Conservation (phyloP, 2,329 filamentous ascomycete genomes). For the Neonectria coccinea region DNA sequence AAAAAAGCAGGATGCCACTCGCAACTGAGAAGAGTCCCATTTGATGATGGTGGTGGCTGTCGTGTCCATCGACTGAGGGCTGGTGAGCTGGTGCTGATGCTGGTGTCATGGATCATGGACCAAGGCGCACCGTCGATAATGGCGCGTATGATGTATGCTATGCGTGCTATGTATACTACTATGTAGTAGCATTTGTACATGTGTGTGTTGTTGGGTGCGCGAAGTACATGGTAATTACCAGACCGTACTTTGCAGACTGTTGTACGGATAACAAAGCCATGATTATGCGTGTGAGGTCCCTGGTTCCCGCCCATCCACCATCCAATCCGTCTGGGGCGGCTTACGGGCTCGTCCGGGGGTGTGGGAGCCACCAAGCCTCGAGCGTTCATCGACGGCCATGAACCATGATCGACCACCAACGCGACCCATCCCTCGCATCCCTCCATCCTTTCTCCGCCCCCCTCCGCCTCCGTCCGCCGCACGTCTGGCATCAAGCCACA, state of each 20-base stretch:
- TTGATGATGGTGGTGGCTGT: conserved; percentile 23
- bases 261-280: conserved; percentile 8
- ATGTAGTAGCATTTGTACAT: background rate
- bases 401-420: conserved; percentile 42
- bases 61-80: conserved; percentile 28
- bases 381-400: conserved; percentile 43
- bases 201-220: conserved; percentile 20
- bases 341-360: conserved; percentile 16
- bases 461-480: conserved; percentile 12
- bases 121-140: conserved; percentile 19
- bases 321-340: conserved; percentile 20
- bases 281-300: conserved; percentile 13
- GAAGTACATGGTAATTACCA: conserved; percentile 12
- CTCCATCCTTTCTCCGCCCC: conserved; percentile 13
- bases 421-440: conserved; percentile 16
- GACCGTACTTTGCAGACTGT: background rate
- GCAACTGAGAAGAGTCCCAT: conserved; percentile 10
- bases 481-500: conserved; percentile 32
- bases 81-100: conserved; percentile 30
- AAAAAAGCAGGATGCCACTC: conserved; percentile 23
- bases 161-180: conserved; percentile 4
- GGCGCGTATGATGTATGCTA: conserved; percentile 9
- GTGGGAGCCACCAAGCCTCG: conserved; percentile 32
- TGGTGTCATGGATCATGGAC: conserved; percentile 36
- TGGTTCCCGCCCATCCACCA: background rate